Evolutionary conservation across 345 rosid species (phyloP).

Genomic region (Litchi chinensis): DNA sequence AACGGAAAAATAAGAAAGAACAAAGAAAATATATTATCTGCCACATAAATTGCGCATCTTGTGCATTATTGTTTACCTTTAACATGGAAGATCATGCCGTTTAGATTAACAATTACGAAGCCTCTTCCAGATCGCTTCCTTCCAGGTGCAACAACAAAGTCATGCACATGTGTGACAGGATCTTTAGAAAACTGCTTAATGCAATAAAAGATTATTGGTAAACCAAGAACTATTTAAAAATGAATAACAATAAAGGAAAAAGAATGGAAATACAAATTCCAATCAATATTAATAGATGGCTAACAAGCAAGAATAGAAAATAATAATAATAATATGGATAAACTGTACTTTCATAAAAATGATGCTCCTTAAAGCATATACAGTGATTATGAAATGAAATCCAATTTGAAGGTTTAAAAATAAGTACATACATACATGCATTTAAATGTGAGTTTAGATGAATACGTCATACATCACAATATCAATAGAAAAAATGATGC

Average conservation of each 20-base stretch:
- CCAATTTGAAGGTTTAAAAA: neutral
- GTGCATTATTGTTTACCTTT: slow-evolving; percentile 47
- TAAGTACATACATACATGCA: neutral
- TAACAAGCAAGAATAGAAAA: neutral
- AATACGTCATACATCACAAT: neutral
- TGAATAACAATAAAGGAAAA: neutral
- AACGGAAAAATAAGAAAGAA: neutral
- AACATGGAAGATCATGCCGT: slow-evolving; percentile 68
- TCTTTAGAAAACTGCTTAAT: slow-evolving; percentile 69
- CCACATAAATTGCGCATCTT: neutral
- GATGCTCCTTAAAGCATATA: neutral
- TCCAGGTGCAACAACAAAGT: slow-evolving; percentile 71
- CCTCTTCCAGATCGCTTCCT: slow-evolving; percentile 76
- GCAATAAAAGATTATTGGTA: slow-evolving; percentile 20
- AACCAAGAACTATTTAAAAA: neutral
- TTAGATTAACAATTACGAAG: slow-evolving; percentile 64
- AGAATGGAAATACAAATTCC: neutral
- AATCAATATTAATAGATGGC: neutral
- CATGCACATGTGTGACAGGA: slow-evolving; percentile 61
- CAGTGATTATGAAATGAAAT: neutral
- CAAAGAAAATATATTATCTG: neutral
- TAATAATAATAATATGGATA: neutral
- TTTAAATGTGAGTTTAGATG: neutral
- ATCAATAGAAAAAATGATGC: neutral
- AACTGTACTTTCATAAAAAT: neutral